Conservation (phyloP, 1,284 basidiomycete genomes). For the Puccinia novopanici region DNA sequence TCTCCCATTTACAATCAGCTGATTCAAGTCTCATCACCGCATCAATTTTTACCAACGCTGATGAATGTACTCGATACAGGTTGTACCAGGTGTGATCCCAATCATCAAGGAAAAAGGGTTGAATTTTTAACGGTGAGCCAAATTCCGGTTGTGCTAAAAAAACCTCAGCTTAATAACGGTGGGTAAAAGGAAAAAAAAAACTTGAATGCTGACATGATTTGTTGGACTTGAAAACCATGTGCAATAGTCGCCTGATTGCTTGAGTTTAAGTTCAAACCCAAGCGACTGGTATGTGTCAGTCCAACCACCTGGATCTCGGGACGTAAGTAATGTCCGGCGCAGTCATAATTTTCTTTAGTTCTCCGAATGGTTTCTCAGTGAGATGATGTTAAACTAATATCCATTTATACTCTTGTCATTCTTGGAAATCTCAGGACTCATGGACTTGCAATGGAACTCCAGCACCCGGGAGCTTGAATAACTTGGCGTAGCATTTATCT, state of each 20-base stretch:
- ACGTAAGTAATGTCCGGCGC: not conserved
- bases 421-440: not conserved
- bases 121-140: constrained; percentile 7
- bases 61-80: not conserved
- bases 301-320: constrained; percentile 12
- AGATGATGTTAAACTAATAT: not conserved
- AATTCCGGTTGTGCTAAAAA: not conserved
- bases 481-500: too few species aligned
- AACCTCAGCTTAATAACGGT: not conserved
- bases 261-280: constrained; percentile 2
- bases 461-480: constrained; percentile 13
- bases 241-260: constrained; percentile 1
- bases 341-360: not conserved
- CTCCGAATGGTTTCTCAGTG: not conserved
- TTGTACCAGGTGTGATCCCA: constrained; percentile 15
- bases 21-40: not conserved
- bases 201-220: not conserved
- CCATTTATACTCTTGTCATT: not conserved
- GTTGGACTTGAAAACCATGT: not conserved
- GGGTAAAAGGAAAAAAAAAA: too few species aligned
- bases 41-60: not conserved
- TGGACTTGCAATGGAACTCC: constrained; percentile 21
- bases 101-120: not conserved
- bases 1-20: not conserved
- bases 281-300: constrained; percentile 12